These are phyloP conservation scores for Actinomortierella wolfii DNA, from an alignment of 371 early-diverging fungal genomes.

Conservation along the genomic window DNA sequence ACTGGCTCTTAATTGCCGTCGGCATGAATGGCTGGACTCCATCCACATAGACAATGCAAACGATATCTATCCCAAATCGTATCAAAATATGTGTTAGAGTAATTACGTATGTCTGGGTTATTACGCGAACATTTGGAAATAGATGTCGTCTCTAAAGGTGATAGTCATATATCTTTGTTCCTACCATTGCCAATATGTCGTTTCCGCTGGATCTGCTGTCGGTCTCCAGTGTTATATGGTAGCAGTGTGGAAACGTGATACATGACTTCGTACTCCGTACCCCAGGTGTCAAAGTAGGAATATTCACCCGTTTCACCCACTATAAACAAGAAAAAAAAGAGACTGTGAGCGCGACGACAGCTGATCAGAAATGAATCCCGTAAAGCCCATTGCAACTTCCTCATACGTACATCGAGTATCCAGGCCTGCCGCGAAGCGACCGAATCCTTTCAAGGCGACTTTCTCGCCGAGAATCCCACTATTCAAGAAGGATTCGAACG, in stretches of 20 bases:
- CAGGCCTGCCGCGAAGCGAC: conserved; percentile 82
- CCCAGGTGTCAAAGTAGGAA: conserved; percentile 71
- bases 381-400: background rate
- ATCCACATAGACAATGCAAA: conserved; percentile 75
- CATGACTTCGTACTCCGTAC: conserved; percentile 86
- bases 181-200: conserved; percentile 85
- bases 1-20: conserved; percentile 65
- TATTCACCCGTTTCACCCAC: conserved; percentile 76
- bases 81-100: background rate
- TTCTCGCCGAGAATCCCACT: conserved; percentile 68
- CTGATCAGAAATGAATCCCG: background rate
- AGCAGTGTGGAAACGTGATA: conserved; percentile 85
- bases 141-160: too few relatives aligned
- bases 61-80: conserved; percentile 59
- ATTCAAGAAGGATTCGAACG: conserved; percentile 66
- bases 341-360: background rate
- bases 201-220: conserved; percentile 83
- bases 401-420: conserved; percentile 72
- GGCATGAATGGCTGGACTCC: conserved; percentile 67
- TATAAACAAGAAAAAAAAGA: conserved; percentile 12
- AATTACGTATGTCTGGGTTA: background rate
- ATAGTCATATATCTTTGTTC: background rate
- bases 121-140: background rate
- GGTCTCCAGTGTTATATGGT: conserved; percentile 70
- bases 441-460: conserved; percentile 73